phyloP scores from a whole-genome alignment of 495 filamentous ascomycete species.

The Aspergillus coremiiformis region DNA sequence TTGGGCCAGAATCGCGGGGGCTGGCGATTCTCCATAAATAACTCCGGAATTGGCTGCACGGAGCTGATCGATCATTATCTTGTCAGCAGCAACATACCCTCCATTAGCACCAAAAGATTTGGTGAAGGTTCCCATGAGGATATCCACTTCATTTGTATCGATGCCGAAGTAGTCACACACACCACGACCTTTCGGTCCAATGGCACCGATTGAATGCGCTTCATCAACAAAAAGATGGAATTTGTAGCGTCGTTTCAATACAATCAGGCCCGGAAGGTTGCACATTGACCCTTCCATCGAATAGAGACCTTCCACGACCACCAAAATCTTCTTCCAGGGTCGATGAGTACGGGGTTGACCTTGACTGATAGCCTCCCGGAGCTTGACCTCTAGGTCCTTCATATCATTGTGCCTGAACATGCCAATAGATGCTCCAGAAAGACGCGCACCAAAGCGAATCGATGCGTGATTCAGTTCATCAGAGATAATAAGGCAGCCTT shows the following conservation, averaged over 20 bases:
- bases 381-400: constrained; percentile 69
- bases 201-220: constrained; percentile 91
- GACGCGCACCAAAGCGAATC: constrained; percentile 87
- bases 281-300: constrained; percentile 99
- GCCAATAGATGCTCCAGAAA: constrained; percentile 87
- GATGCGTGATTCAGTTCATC: constrained; percentile 98
- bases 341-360: constrained; percentile 94
- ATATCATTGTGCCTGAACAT: constrained; percentile 99
- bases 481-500: constrained; percentile 87
- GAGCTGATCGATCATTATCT: constrained; percentile 86
- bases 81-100: constrained; percentile 88
- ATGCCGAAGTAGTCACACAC: constrained; percentile 97
- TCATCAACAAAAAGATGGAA: constrained; percentile 94
- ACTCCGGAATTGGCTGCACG: constrained; percentile 77
- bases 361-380: constrained; percentile 89
- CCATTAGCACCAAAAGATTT: constrained; percentile 99
- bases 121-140: constrained; percentile 96
- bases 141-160: constrained; percentile 80
- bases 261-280: constrained; percentile 79
- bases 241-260: constrained; percentile 89
- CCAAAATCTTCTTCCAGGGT: constrained; percentile 97
- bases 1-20: constrained; percentile 80
- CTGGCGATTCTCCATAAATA: constrained; percentile 79
- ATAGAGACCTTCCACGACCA: constrained; percentile 94
- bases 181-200: constrained; percentile 80